A percentile compares a stretch with the other conserved stretches of the same genome.
phyloP scores from a whole-genome alignment of 129 eudicot species.

The Silybum marianum region DNA sequence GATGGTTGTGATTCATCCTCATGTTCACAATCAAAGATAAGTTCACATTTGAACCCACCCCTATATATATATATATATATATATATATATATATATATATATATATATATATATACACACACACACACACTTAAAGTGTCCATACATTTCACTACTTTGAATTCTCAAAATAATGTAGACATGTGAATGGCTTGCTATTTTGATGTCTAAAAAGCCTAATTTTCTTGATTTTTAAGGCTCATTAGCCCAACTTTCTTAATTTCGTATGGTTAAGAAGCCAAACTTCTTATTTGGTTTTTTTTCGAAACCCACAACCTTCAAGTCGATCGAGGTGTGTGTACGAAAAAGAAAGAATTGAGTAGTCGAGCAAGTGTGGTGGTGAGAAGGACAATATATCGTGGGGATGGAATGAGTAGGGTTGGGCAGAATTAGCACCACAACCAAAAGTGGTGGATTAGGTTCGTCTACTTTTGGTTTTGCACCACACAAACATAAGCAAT shows the following conservation, averaged over 20 bases:
- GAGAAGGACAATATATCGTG: conserved; percentile 46
- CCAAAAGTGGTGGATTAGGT: conserved; percentile 85
- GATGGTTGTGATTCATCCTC: too few species aligned
- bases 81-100: too few species aligned
- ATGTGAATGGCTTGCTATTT: conserved; percentile 19
- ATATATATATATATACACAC: too few species aligned
- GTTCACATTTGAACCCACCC: too few species aligned
- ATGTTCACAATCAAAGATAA: too few species aligned
- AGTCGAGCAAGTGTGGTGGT: conserved; percentile 33
- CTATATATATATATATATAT: too few species aligned
- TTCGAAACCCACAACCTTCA: not conserved
- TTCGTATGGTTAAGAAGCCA: conserved; percentile 31
- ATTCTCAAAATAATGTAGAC: not conserved
- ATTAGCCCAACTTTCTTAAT: conserved; percentile 15
- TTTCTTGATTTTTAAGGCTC: not conserved
- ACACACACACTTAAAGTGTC: too few species aligned
- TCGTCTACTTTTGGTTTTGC: conserved; percentile 46
- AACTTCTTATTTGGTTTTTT: conserved; percentile 32
- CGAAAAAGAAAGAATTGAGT: conserved; percentile 28
- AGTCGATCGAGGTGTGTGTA: conserved; percentile 20
- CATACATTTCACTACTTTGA: conserved; percentile 11
- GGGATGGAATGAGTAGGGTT: conserved; percentile 48
- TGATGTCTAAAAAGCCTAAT: conserved; percentile 28
- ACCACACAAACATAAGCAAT: conserved; percentile 41
- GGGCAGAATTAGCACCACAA: conserved; percentile 68